Base-by-base conservation (phyloP, 2,329 filamentous ascomycete species). In the Colletotrichum tofieldiae region DNA sequence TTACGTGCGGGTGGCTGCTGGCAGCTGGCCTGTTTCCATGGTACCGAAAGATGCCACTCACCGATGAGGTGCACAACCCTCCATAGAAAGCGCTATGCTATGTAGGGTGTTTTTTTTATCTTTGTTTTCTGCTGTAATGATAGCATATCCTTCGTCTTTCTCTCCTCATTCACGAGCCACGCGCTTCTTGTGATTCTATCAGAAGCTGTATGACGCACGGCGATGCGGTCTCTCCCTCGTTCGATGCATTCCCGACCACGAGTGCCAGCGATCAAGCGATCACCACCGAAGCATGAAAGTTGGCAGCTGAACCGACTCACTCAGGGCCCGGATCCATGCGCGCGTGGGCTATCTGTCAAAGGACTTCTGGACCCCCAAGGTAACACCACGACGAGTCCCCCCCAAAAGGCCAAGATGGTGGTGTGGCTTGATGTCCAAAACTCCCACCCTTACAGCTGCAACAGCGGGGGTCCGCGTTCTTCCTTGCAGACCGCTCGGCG, bases 201-300 rank as follows among this genome's bases (percentile, higher is more conserved):
- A 11, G 29, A 47, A 47, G 58, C 26, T 12, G 18, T 60, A 14
- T 60, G 41, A 45, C 41, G 23, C 45, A 29, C 35, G 5, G 37
- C 29, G 35, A 16, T 20, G 29, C 45, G 37, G 35, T 16, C 32
- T 52, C 45, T 37, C 43, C 20, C 29, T 11, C 11, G 4, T 39
- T 18, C 9, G 37, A 51, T 39, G 8, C 45, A 51, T 51, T 26
- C 29, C 37, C 23, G 35, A 29, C 26, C 23, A 59, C 65, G 32
- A 56, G 26, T 70, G 54, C 35, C 54, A 54, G 32, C 39, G 65
- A 69, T 72, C 65, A 54, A 72, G 59, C 45, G 65, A 68, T 68
- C 45, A 51, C 43, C 59, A 59, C 18, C 37, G 23, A 64, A 45
- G 49, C 47, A 32, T 23, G 29, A 6, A 5, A 64, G 8, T 56